Evolutionary conservation across 1,284 basidiomycete genomes (phyloP), one percentile per base, ranked within the genome.

Genomic region (Thecaphora thlaspeos): DNA sequence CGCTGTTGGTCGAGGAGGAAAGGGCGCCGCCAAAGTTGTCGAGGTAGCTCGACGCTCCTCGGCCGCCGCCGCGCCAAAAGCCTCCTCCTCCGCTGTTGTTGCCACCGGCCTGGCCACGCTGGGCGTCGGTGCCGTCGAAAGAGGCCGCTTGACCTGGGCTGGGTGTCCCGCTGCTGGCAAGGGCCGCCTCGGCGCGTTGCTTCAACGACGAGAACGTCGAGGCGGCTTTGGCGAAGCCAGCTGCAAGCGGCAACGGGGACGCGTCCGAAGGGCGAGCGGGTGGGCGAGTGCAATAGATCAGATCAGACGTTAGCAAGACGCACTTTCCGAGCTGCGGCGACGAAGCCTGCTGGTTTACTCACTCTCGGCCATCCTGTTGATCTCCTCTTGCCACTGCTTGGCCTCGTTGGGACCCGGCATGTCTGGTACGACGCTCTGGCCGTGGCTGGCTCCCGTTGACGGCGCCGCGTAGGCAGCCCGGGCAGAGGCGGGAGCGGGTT

Each of bases 331-430:
- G n/a, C n/a, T n/a, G n/a, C n/a, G n/a, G n/a, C n/a, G n/a, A n/a
- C n/a, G n/a, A n/a, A n/a, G n/a, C n/a, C n/a, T n/a, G n/a, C n/a
- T 30, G 28, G 28, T 8, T 30, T 17, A 34, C 32, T 14, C 32
- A 34, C 32, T 61, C 38, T 70, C 70, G 5, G 70, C 70, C 48
- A 71, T 60, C 21, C 59, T 55, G 24, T 71, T 71, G 55, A 71
- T 62, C 40, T 68, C 68, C 15, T 71, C 68, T 45, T 70, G 67
- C 69, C 69, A 71, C 40, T 61, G 60, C 48, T 70, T 70, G 24
- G 69, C 69, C 39, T 71, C 69, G 46, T 63, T 62, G 2, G 69
- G 55, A n/a, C 69, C 69, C 2, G 69, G 69, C 53, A 68, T 55
- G 12, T 59, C 62, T 10, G 66, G 53, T 10, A 67, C 41, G 24